Base-by-base conservation (phyloP, 169 alveolate genomes). In the Pseudocohnilembus persalinus region DNA sequence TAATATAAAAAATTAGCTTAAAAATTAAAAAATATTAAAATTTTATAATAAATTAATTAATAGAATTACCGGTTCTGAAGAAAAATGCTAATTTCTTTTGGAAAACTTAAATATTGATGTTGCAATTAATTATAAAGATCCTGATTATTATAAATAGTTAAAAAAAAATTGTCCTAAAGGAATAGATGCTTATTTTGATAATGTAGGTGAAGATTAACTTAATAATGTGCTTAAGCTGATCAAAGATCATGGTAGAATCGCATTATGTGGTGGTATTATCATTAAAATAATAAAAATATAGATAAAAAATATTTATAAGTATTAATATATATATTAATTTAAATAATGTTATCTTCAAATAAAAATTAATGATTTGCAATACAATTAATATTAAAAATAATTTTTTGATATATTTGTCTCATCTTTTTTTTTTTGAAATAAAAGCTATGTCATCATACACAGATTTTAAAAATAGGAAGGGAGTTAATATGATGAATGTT, bases 121-220 rank as follows among this genome's bases (percentile, higher is more conserved):
- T 20, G 63, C 76, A 20, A 82, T 87, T 68, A 80, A 88, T 74
- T 87, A 87, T 72, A 90, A 90, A 76, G 83, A 32, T n/a, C 73
- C 64, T 30, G 63, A 80, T 73, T 85, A 49, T 74, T 82, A 32
- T 73, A 73, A 79, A 31, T 72, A 79, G 31, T 79, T 73, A 78
- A 79, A 75, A 35, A 76, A 64, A 64, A 34, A 26, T 35, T 81
- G 84, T 30, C 92, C 92, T 24, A 80, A 87, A 65, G 94, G 94
- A 73, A 86, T 90, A 0, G 94, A 90, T 79, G 82, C 85, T 1
- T 87, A 78, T 73, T 82, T 87, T 82, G 94, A 90, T 73, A 83
- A 87, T 88, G 89, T 88, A 26, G 94, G 94, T 24, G 94, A 84
- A 16, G 87, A 85, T 11, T 77, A 83, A 27, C 83, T 90, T 11